Conservation (phyloP, 2,329 filamentous ascomycete genomes). For the Neurospora sp. region DNA sequence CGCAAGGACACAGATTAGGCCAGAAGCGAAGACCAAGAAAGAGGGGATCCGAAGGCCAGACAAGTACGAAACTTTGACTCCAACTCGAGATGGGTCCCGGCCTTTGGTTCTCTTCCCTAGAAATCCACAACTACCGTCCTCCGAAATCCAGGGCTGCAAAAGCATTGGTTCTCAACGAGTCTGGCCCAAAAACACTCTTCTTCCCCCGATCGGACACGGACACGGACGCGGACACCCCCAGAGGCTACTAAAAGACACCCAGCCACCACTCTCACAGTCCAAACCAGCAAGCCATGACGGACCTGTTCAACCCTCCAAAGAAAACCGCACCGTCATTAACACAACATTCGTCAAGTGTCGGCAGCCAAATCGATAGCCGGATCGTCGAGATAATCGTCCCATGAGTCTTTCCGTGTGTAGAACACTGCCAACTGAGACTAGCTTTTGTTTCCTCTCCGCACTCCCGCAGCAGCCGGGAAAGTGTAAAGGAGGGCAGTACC, state of each 20-base stretch:
- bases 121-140: conserved; percentile 9
- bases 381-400: conserved; percentile 11
- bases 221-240: conserved; percentile 3
- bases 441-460: conserved; percentile 86
- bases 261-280: conserved; percentile 1
- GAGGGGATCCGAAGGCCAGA: conserved; percentile 39
- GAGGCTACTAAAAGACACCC: conserved; percentile 7
- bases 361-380: conserved; percentile 13
- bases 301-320: conserved; percentile 5
- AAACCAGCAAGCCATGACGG: not conserved
- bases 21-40: not conserved
- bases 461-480: conserved; percentile 18
- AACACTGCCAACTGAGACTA: conserved; percentile 80
- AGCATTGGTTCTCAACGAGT: conserved; percentile 10
- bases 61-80: conserved; percentile 91
- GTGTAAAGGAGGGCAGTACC: conserved; percentile 51
- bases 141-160: conserved; percentile 11
- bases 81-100: conserved; percentile 85
- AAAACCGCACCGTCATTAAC: conserved; percentile 17
- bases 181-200: conserved; percentile 4
- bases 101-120: conserved; percentile 20
- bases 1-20: conserved; percentile 7
- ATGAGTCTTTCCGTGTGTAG: conserved; percentile 61
- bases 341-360: conserved; percentile 15
- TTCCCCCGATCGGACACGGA: conserved; percentile 1